Conservation (phyloP, 345 rosid species). For the Brassica juncea region DNA sequence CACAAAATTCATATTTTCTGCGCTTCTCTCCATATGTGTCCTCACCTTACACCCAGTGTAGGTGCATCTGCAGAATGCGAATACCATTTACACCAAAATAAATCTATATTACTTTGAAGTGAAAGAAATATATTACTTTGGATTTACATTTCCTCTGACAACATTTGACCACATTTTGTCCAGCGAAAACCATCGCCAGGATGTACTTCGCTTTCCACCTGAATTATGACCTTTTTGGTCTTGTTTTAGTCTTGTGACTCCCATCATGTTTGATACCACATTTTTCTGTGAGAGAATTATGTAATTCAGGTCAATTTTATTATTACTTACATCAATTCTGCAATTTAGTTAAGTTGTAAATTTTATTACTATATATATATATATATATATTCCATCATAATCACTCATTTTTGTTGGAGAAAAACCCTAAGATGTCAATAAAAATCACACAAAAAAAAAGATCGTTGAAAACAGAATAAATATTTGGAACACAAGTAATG, state of each 20-base stretch:
- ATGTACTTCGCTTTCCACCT: conserved; percentile 17
- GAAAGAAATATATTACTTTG: conserved; percentile 17
- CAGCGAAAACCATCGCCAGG: conserved; percentile 37
- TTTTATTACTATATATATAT: neutral
- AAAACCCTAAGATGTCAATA: neutral
- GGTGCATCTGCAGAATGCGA: conserved; percentile 33
- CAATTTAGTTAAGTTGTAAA: neutral
- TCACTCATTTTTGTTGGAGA: neutral
- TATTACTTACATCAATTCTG: neutral
- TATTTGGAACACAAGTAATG: neutral
- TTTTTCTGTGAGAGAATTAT: neutral
- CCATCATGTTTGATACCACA: conserved; percentile 18
- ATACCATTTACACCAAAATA: no score
- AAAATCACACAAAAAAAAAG: neutral
- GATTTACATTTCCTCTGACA: conserved; percentile 32
- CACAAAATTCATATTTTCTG: neutral
- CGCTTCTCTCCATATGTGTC: conserved; percentile 38
- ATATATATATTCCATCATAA: neutral
- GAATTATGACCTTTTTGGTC: conserved; percentile 22
- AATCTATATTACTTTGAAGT: no score
- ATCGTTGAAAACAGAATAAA: neutral
- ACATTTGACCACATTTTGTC: conserved; percentile 32
- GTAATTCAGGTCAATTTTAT: neutral
- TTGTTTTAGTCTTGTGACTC: conserved; percentile 24
- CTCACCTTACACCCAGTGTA: conserved; percentile 4